Evolutionary conservation across 2,329 filamentous ascomycete genomes (phyloP).

Genomic region (Lasiodiplodia gonubiensis): DNA sequence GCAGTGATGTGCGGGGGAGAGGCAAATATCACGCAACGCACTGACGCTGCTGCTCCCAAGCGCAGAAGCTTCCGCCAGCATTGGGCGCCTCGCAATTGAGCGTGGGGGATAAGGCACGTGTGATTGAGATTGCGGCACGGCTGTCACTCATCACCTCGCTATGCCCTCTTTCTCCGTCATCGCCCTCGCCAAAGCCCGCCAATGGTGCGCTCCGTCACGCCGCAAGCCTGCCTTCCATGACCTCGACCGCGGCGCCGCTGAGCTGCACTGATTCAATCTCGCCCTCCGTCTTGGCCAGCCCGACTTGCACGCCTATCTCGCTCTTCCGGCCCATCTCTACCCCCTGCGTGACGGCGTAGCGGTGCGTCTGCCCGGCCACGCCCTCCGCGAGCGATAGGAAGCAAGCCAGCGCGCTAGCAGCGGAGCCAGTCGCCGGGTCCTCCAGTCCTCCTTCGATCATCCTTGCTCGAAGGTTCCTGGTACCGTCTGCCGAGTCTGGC

Average conservation of each 20-base stretch:
- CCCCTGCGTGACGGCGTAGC: conserved; percentile 55
- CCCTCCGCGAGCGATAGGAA: conserved; percentile 53
- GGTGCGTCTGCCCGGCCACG: conserved; percentile 39
- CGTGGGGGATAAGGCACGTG: conserved; percentile 25
- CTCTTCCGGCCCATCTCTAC: conserved; percentile 59
- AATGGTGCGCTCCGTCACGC: conserved; percentile 29
- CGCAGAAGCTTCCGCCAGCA: conserved; percentile 3
- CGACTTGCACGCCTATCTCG: conserved; percentile 55
- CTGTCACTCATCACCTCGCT: conserved; percentile 6
- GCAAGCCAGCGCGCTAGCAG: conserved; percentile 54
- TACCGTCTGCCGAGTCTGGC: conserved; percentile 38
- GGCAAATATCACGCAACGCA: conserved; percentile 25
- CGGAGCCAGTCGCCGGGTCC: conserved; percentile 59
- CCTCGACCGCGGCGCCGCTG: conserved; percentile 50
- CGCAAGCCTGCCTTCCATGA: conserved; percentile 47
- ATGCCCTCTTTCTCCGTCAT: background rate
- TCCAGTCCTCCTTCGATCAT: conserved; percentile 62
- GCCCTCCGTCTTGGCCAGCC: conserved; percentile 42
- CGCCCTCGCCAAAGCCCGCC: background rate
- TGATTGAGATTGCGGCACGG: conserved; percentile 15
- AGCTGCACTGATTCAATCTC: conserved; percentile 51
- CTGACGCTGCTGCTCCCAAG: background rate
- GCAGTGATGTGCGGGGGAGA: conserved; percentile 25
- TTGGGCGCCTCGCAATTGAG: conserved; percentile 12
- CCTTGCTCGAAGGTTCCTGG: conserved; percentile 58